phyloP scores from a whole-genome alignment of 2,329 filamentous ascomycete genomes.

The Neonectria punicea region DNA sequence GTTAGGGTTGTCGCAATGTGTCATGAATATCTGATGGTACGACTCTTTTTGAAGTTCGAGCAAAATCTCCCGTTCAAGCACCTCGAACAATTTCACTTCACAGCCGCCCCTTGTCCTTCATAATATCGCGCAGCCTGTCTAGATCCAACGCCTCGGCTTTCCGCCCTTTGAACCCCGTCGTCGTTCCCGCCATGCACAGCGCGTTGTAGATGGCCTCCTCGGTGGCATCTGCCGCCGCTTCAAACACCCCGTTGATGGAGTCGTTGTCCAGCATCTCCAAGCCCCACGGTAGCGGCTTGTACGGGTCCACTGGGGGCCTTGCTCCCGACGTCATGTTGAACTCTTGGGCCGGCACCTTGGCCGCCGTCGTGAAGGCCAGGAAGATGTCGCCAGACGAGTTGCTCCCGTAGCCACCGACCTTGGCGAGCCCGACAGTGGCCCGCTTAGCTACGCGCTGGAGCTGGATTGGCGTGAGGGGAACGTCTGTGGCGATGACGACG shows the following conservation, averaged over 20 bases:
- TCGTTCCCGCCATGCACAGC: constrained; percentile 68
- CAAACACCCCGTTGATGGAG: constrained; percentile 70
- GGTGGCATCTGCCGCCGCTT: constrained; percentile 69
- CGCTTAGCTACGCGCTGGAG: constrained; percentile 64
- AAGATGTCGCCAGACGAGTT: constrained; percentile 75
- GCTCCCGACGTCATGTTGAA: constrained; percentile 41
- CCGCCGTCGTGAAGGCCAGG: constrained; percentile 72
- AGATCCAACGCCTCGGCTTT: constrained; percentile 62
- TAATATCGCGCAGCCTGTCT: constrained; percentile 56
- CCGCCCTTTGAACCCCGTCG: constrained; percentile 62
- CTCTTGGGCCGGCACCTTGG: constrained; percentile 54
- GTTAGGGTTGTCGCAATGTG: background rate
- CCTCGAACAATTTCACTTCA: background rate
- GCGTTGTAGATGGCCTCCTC: constrained; percentile 75
- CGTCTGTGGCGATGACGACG: constrained; percentile 48
- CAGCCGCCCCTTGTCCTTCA: constrained; percentile 44
- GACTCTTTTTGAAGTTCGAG: background rate
- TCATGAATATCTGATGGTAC: too few relatives aligned
- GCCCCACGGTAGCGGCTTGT: constrained; percentile 43
- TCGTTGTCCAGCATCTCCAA: constrained; percentile 60
- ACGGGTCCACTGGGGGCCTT: constrained; percentile 54
- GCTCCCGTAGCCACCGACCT: constrained; percentile 69
- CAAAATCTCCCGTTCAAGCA: too few relatives aligned
- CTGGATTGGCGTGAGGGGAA: constrained; percentile 46
- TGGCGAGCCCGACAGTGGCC: constrained; percentile 68